Evolutionary conservation across 768 basidiomycete species (phyloP).

Genomic region (Pholiota molesta): DNA sequence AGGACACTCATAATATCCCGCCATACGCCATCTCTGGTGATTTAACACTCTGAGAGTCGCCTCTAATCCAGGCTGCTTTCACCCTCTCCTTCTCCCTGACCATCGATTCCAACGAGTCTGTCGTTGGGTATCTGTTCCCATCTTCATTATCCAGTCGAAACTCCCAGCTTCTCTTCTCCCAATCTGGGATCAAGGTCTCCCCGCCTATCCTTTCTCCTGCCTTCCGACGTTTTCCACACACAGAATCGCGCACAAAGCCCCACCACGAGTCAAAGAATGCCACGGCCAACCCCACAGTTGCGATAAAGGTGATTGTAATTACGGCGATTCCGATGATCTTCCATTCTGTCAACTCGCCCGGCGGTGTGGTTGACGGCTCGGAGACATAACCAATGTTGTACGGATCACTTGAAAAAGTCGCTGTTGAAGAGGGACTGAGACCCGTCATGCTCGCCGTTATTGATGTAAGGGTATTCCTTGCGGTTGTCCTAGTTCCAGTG

Average conservation of each 20-base stretch:
- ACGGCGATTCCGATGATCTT: conserved; percentile 71
- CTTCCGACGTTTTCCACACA: conserved; percentile 40
- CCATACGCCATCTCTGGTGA: conserved; percentile 21
- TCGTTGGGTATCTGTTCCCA: conserved; percentile 50
- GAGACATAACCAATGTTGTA: conserved; percentile 12
- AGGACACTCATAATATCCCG: conserved; percentile 2
- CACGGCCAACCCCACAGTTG: conserved; percentile 53
- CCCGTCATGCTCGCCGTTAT: neutral
- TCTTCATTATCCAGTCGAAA: conserved; percentile 49
- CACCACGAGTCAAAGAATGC: conserved; percentile 77
- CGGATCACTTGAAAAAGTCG: conserved; percentile 9
- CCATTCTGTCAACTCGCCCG: conserved; percentile 57
- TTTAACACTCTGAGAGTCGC: neutral
- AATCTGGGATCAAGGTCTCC: conserved; percentile 68
- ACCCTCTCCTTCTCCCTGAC: conserved; percentile 27
- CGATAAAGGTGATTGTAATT: conserved; percentile 63
- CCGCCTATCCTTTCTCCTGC: conserved; percentile 23
- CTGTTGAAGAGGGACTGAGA: neutral
- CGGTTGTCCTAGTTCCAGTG: neutral
- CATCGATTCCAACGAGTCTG: conserved; percentile 42
- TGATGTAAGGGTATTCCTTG: neutral
- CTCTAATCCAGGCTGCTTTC: neutral
- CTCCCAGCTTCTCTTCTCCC: conserved; percentile 64
- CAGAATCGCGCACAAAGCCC: conserved; percentile 56
- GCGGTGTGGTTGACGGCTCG: conserved; percentile 34